Evolutionary conservation across 768 basidiomycete genomes (phyloP).

Genomic region (Tylopilus balloui): DNA sequence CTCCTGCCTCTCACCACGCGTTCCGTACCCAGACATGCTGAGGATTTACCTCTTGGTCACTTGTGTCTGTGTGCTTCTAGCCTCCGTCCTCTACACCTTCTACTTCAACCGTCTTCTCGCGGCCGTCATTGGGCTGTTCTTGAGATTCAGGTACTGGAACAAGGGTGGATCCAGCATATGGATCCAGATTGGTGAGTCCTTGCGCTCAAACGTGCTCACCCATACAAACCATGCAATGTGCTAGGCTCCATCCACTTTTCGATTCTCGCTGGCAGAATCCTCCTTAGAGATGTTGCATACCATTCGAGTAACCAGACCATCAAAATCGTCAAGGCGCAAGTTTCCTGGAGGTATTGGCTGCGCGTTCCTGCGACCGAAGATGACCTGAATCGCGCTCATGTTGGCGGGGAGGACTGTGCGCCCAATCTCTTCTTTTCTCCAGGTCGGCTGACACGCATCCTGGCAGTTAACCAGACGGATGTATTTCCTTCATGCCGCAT

Average conservation of each 20-base stretch:
- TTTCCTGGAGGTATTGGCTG: constrained; percentile 95
- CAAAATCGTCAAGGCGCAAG: constrained; percentile 74
- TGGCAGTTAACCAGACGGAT: constrained; percentile 33
- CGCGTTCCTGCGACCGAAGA: constrained; percentile 73
- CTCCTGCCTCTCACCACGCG: neutral
- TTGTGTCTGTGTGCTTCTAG: constrained; percentile 52
- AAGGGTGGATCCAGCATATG: constrained; percentile 71
- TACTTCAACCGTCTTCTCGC: constrained; percentile 88
- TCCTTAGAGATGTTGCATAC: constrained; percentile 84
- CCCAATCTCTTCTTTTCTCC: constrained; percentile 3
- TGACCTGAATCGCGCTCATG: constrained; percentile 48
- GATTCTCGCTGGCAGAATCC: constrained; percentile 77
- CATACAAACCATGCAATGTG: constrained; percentile 1
- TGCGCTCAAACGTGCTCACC: neutral
- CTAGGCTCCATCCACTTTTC: constrained; percentile 91
- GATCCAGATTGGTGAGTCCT: constrained; percentile 69
- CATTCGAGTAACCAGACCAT: constrained; percentile 91
- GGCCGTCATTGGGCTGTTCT: constrained; percentile 53
- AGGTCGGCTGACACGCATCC: constrained; percentile 5
- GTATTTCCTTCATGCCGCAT: constrained; percentile 68
- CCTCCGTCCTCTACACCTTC: constrained; percentile 74
- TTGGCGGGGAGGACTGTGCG: constrained; percentile 54
- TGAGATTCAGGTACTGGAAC: constrained; percentile 79
- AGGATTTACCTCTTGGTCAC: constrained; percentile 57
- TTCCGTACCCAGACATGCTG: constrained; percentile 36